Base-by-base conservation (phyloP, 805 yeast genomes). In the Zygoascus ofunaensis region DNA sequence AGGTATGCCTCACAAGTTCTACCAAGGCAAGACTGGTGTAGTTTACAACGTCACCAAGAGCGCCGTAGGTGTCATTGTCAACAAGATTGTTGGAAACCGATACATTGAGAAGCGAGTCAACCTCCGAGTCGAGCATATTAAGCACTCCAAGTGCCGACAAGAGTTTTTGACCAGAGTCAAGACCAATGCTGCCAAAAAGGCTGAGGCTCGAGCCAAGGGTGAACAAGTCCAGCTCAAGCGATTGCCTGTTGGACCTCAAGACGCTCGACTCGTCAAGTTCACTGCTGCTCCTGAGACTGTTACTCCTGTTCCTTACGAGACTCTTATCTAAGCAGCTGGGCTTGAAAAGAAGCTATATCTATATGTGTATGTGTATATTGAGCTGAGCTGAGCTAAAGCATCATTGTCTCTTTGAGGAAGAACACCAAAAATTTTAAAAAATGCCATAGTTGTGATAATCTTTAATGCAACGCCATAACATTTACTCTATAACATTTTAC, bases 1-100 rank as follows among this genome's bases (percentile, higher is more conserved):
- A 83, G 97, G 97, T 86, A 87, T 92, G 96, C 98, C 98, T 72
- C 95, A 87, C 87, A 92, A 92, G 80, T 89, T 79, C 84, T 92
- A 92, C 96, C 97, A 92, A 81, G 98, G 98, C 76, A 92, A 89
- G 82, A 92, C 98, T 60, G 98, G 98, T 82, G 86, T 92, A 63
- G 80, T 92, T 59, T 92, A 80, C 95, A 92, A 92, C 82, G 94
- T 92, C 61, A 90, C 98, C 83, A 92, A 86, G 81, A 75, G 95
- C 55, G 77, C 98, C 57, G 97, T 92, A 58, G 98, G 98, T 83
- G 92, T 92, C 63, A 86, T 92, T 67, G 73, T 92, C 71, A 84
- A 92, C 94, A 92, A 92, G 84, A 80, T 89, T 72, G 97, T 92
- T 65, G 97, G 97, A 73, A 75, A 84, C 94, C 86, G 97, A 79